Conservation (phyloP, 2,329 filamentous ascomycete species). For the Trichophyton mentagrophytes region DNA sequence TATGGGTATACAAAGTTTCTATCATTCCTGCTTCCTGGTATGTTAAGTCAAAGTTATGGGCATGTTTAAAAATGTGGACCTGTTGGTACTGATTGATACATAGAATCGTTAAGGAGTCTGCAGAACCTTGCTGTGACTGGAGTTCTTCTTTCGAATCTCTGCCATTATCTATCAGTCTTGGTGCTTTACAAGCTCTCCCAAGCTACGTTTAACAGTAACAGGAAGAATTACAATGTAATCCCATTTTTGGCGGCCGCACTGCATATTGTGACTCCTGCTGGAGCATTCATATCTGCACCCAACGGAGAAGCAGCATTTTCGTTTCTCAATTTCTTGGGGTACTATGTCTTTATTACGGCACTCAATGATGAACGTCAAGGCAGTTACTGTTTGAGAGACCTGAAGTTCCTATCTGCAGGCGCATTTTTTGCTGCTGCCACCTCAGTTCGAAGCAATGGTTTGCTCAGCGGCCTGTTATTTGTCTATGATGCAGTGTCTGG, state of each 20-base stretch:
- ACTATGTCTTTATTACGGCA: conserved; percentile 51
- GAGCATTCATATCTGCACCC: conserved; percentile 76
- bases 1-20: conserved; percentile 41
- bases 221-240: conserved; percentile 13
- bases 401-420: conserved; percentile 50
- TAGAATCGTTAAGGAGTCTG: not conserved
- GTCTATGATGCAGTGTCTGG: conserved; percentile 45
- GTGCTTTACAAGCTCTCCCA: conserved; percentile 55
- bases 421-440: conserved; percentile 59
- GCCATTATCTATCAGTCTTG: conserved; percentile 64
- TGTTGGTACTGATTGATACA: not conserved
- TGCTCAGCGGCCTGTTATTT: conserved; percentile 69
- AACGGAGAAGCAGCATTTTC: conserved; percentile 74
- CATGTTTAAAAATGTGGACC: not conserved
- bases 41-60: conserved; percentile 13
- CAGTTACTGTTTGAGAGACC: conserved; percentile 26
- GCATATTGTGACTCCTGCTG: conserved; percentile 76
- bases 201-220: conserved; percentile 38
- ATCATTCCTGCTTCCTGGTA: conserved; percentile 26
- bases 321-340: conserved; percentile 61
- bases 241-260: conserved; percentile 55
- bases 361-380: conserved; percentile 22
- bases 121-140: conserved; percentile 38
- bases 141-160: conserved; percentile 55
- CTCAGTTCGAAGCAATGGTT: conserved; percentile 69